A percentile compares a stretch with the other conserved stretches of the same genome.
Conservation (phyloP, 805 yeast species). For the Candida multigemmis region DNA sequence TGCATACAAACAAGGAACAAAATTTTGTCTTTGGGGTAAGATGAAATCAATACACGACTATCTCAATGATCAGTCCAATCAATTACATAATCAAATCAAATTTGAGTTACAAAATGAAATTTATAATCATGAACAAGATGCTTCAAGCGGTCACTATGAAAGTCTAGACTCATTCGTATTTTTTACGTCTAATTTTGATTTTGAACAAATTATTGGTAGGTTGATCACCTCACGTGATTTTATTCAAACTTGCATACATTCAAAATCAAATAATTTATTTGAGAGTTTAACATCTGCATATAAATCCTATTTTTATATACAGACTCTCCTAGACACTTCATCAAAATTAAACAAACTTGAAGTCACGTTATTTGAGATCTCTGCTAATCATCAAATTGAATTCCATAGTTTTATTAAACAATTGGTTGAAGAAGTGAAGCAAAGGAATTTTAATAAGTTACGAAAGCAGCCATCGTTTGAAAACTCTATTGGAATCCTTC, state of each 20-base stretch:
- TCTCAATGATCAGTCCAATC: constrained; percentile 47
- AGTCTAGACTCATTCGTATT: no score
- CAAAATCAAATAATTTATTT: no score
- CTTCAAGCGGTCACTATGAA: no score
- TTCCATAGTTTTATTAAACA: constrained; percentile 53
- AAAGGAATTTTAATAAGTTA: constrained; percentile 34
- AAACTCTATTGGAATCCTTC: constrained; percentile 28
- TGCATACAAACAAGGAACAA: constrained; percentile 36
- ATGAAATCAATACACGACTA: constrained; percentile 41
- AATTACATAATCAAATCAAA: constrained; percentile 60
- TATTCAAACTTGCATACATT: no score
- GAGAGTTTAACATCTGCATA: no score
- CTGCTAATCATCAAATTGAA: constrained; percentile 51
- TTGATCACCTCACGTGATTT: no score
- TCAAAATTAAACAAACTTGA: constrained; percentile 52
- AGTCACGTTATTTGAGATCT: constrained; percentile 49
- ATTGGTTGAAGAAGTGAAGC: constrained; percentile 56
- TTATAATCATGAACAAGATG: no score
- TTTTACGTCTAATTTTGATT: no score
- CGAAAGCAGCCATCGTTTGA: constrained; percentile 22
- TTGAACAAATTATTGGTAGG: no score
- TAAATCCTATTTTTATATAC: constrained; percentile 48
- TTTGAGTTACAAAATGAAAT: constrained; percentile 68
- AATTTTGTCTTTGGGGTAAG: constrained; percentile 51
- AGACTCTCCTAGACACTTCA: constrained; percentile 45